Conservation (phyloP, 768 basidiomycete genomes). For the Sporobolomyces pararoseus region DNA sequence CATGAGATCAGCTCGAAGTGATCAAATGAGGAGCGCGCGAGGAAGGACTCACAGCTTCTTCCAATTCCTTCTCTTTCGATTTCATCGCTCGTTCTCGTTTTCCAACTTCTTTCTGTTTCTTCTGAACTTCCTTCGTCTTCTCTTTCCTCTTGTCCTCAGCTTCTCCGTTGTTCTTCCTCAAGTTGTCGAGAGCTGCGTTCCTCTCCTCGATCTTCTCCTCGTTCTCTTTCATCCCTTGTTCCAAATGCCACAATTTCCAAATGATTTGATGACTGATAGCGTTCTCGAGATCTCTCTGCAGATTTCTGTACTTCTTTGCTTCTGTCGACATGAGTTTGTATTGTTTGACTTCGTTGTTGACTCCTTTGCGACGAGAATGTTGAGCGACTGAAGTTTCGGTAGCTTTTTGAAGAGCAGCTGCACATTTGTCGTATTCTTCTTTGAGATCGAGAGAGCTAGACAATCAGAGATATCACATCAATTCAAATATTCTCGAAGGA, state of each 20-base stretch:
- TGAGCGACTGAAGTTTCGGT: slow-evolving; percentile 93
- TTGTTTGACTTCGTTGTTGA: slow-evolving; percentile 90
- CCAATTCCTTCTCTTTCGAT: slow-evolving; percentile 81
- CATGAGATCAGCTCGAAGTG: neutral
- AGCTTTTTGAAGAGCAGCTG: slow-evolving; percentile 78
- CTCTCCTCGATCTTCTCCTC: slow-evolving; percentile 66
- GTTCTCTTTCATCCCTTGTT: slow-evolving; percentile 71
- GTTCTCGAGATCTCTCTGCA: slow-evolving; percentile 67
- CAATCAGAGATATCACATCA: neutral
- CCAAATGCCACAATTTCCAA: slow-evolving; percentile 85
- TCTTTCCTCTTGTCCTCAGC: slow-evolving; percentile 75
- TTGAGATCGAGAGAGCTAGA: slow-evolving; percentile 74
- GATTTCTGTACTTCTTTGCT: slow-evolving; percentile 75
- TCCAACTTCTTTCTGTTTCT: slow-evolving; percentile 66
- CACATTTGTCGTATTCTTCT: slow-evolving; percentile 80
- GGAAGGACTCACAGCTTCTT: slow-evolving; percentile 62
- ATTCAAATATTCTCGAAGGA: neutral
- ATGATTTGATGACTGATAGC: slow-evolving; percentile 75
- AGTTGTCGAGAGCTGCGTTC: slow-evolving; percentile 65
- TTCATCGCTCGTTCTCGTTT: slow-evolving; percentile 84
- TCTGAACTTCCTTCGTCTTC: slow-evolving; percentile 73
- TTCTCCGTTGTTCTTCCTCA: slow-evolving; percentile 58
- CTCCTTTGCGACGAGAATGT: slow-evolving; percentile 87
- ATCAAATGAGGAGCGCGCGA: neutral
- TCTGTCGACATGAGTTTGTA: slow-evolving; percentile 96